Base-by-base conservation (phyloP, 208 protist species). In the Lotmaria passim region DNA sequence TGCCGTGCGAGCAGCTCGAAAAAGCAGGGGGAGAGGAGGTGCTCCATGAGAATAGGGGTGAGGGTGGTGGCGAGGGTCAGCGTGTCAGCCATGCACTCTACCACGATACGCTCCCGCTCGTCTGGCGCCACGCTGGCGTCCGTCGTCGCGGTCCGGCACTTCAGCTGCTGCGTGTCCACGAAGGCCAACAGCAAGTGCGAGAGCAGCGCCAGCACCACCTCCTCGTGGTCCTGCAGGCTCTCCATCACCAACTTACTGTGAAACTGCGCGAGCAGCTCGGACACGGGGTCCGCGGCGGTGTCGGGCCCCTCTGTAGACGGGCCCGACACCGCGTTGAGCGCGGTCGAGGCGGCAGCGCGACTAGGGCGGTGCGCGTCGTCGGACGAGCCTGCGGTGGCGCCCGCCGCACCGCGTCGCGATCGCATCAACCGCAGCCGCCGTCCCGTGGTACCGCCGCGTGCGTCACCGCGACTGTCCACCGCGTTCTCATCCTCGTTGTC, bases 31-130 rank as follows among this genome's bases (percentile, higher is more conserved):
- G 52, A 34, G 3, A 96, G 73, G 21, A 94, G 80, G 60, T 94
- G 73, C 38, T 90, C 79, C 33, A 86, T 64, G 28, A 96, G 63
- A 48, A 93, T 77, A n/a, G 91, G 89, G 12, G 77, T 76, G 21
- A 90, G 59, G 0, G 85, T 81, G 0, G 79, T 89, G 47, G 91
- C 71, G 19, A 94, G 69, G 61, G 81, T 87, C 28, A 96, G 78
- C 10, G 81, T 81, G 70, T 96, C 91, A 14, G 91, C 88, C 59
- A 96, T 82, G 79, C 89, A 85, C 80, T 96, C 88, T 15, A 93
- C 85, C 26, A 94, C 82, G 41, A 66, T 73, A 30, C 68, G 59
- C 58, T 89, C 82, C 24, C 73, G 75, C 50, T 89, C 81, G 1
- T 73, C 68, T 7, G 51, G 59, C 31, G 71, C 24, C 3, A 77